phyloP scores from a whole-genome alignment of 2,329 filamentous ascomycete genomes.

The Chaetomium sp. region DNA sequence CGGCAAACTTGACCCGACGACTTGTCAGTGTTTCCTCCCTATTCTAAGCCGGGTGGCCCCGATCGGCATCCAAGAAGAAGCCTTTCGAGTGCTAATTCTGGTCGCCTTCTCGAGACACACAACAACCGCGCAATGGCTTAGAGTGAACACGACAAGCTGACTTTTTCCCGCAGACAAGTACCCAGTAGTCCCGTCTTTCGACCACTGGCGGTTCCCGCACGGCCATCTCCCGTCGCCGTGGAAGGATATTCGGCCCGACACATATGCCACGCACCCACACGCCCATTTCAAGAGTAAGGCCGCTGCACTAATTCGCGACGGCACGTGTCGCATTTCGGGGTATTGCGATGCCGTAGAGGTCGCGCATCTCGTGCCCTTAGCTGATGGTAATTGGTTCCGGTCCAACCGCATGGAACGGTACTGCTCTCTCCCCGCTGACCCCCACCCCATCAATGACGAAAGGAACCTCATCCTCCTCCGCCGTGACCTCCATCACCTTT shows the following conservation, averaged over 20 bases:
- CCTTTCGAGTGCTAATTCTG: too few relatives aligned
- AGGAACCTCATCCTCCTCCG: neutral
- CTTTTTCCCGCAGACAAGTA: conserved; percentile 9
- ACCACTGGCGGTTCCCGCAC: conserved; percentile 14
- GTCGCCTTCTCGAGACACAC: too few relatives aligned
- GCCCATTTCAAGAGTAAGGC: neutral
- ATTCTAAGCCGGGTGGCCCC: too few relatives aligned
- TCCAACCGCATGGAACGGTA: conserved; percentile 26
- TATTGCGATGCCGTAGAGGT: conserved; percentile 5
- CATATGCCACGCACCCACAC: neutral
- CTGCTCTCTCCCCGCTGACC: neutral
- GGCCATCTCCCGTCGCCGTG: conserved; percentile 5
- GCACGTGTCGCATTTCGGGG: conserved; percentile 9
- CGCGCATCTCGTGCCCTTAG: conserved; percentile 11
- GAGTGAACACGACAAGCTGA: neutral
- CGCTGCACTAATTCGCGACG: conserved; percentile 7
- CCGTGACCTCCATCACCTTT: neutral
- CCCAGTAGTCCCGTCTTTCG: conserved; percentile 11
- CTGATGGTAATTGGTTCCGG: conserved; percentile 6
- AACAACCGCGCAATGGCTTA: too few relatives aligned
- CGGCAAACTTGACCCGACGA: conserved; percentile 2
- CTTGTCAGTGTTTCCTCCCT: neutral
- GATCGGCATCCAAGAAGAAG: too few relatives aligned
- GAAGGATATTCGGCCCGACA: neutral
- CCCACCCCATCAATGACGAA: conserved; percentile 1